Evolutionary conservation across 768 basidiomycete species (phyloP).

Genomic region (Trametes villosa): DNA sequence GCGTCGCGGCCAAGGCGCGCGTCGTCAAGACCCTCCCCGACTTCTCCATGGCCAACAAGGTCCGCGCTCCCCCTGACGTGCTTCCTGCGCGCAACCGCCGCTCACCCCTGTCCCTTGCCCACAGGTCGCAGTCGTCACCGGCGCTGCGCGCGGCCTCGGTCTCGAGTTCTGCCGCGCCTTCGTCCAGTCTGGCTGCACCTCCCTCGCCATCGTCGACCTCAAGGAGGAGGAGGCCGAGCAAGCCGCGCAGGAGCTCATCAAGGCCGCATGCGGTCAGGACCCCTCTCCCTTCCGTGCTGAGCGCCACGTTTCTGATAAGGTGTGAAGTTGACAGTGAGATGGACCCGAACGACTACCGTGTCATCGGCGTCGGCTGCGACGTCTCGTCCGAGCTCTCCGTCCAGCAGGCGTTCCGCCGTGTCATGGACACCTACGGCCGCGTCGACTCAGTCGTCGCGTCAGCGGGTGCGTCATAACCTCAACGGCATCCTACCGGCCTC

Average conservation of each 20-base stretch:
- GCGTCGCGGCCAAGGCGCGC: constrained; percentile 29
- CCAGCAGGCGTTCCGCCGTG: constrained; percentile 66
- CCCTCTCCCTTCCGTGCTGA: constrained; percentile 8
- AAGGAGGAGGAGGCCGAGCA: constrained; percentile 66
- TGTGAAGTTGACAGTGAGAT: constrained; percentile 57
- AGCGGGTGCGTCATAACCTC: constrained; percentile 61
- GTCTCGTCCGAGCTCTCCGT: constrained; percentile 85
- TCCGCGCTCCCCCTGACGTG: constrained; percentile 29
- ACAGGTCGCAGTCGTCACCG: constrained; percentile 91
- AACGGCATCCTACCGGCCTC: background rate
- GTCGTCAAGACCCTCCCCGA: constrained; percentile 61
- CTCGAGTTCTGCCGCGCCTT: constrained; percentile 91
- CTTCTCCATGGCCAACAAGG: constrained; percentile 83
- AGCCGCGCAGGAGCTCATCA: constrained; percentile 71
- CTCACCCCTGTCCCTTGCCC: constrained; percentile 9
- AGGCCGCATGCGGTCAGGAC: constrained; percentile 53
- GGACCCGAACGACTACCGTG: constrained; percentile 58
- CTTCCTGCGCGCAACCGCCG: background rate
- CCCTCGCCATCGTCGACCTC: constrained; percentile 82
- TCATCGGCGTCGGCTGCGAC: constrained; percentile 84
- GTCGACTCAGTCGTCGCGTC: constrained; percentile 87
- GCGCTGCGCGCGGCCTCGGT: constrained; percentile 90
- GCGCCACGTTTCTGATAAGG: constrained; percentile 34
- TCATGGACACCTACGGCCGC: constrained; percentile 68
- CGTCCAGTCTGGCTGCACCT: constrained; percentile 82